Evolutionary conservation across 495 filamentous ascomycete genomes (phyloP), one percentile per base, ranked within the genome.

Genomic region (Hypoxylon trugodes): DNA sequence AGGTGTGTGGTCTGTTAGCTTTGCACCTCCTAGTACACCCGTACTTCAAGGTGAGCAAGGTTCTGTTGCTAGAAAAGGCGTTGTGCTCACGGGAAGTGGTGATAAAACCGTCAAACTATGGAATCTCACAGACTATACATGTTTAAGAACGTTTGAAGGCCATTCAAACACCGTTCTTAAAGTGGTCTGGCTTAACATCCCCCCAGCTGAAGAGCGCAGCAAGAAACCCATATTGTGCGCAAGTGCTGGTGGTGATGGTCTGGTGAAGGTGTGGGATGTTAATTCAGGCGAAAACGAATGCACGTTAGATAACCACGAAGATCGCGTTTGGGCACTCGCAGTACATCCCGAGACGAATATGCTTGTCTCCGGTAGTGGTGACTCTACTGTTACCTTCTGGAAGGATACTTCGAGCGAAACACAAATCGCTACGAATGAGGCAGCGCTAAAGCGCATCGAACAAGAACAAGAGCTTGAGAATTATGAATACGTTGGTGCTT

Each of bases 61-160:
- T 18, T 77, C 83, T 4, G 79, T 84, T 12, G 83, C 87, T 30
- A 85, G 86, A 12, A 89, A 89, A 53, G 92, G 92, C 16, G 79
- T 96, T 52, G 81, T 96, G 12, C 81, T 93, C 4, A 98, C 95
- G 0, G 96, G 91, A 12, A 92, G 89, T 52, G 95, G 92, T 53
- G 95, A 99, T 76, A 97, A 96, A 73, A 97, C 92, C 0, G 85
- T 99, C 65, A 96, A 96, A 74, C 83, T 99, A 12, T 99, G 96
- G 96, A 96, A 85, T 75, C 78, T 98, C 45, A 82, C 87, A 2
- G 94, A 98, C 73, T 99, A 96, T 72, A 92, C 86, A 69, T 99
- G 95, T 74, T 76, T 99, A 10, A 81, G 91, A 41, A 98, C 95
- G 0, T 91, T 99, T 59, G 95, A 99, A 75, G 95, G 96, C 1